A percentile compares a stretch with the other conserved stretches of the same genome.
These are phyloP conservation scores for Nemania bipapillata DNA, from an alignment of 2,329 filamentous ascomycete species.

Conservation along the genomic window DNA sequence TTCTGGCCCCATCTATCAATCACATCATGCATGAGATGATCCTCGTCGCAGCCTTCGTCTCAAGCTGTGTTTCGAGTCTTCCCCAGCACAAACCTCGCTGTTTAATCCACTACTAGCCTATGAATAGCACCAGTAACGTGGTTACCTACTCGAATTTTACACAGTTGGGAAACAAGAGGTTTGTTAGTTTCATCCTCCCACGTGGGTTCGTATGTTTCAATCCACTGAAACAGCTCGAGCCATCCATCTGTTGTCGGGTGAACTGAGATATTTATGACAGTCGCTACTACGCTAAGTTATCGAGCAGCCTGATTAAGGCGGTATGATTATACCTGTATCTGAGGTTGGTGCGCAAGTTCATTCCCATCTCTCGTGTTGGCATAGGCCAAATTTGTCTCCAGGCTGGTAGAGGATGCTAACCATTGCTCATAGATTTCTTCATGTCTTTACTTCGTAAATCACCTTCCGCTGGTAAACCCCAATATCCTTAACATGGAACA, in stretches of 20 bases:
- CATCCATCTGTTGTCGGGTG: not conserved
- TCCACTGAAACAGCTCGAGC: constrained; percentile 9
- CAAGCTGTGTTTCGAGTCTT: constrained; percentile 31
- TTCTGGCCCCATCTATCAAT: constrained; percentile 13
- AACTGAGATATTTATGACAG: not conserved
- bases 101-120: constrained; percentile 1
- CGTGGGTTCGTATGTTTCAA: constrained; percentile 15
- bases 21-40: constrained; percentile 20
- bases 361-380: not conserved
- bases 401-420: too few relatives aligned
- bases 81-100: constrained; percentile 6
- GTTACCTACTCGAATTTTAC: not conserved
- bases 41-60: constrained; percentile 34
- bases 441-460: not conserved
- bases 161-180: not conserved
- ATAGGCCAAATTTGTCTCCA: not conserved
- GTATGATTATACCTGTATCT: not conserved
- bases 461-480: not conserved
- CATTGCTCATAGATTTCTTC: not conserved
- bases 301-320: not conserved
- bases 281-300: not conserved
- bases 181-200: not conserved
- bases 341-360: not conserved
- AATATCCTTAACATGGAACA: constrained; percentile 33
- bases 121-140: not conserved